These are phyloP conservation scores for Leersia perrieri DNA, from an alignment of 176 grass and related monocot genomes.

Conservation along the genomic window DNA sequence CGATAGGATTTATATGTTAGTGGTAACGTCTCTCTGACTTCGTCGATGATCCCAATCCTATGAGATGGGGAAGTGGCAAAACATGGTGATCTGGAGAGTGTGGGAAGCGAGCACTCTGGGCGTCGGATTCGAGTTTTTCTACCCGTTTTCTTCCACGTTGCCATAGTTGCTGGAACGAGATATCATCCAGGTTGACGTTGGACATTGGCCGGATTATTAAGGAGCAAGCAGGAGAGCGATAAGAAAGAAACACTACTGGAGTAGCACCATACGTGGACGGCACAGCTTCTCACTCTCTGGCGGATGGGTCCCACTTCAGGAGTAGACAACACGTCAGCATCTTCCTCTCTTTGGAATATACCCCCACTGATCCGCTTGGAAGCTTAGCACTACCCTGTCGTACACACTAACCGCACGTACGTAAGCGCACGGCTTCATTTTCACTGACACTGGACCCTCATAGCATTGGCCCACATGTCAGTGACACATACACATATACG, in stretches of 20 bases:
- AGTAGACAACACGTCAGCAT: background rate
- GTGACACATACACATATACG: too few species aligned
- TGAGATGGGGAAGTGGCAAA: background rate
- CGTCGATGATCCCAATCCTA: too few species aligned
- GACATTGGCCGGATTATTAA: background rate
- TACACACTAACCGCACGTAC: too few species aligned
- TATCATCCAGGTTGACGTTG: background rate
- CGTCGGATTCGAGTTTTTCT: too few species aligned
- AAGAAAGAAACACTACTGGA: background rate
- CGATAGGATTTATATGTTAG: too few species aligned
- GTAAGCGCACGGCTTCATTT: background rate
- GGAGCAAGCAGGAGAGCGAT: background rate
- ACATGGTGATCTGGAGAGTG: background rate
- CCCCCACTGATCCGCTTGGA: background rate
- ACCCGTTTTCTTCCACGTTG: too few species aligned
- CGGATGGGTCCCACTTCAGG: background rate
- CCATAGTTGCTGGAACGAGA: too few species aligned
- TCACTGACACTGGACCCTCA: background rate
- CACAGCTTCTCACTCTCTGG: too few species aligned
- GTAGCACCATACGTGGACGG: too few species aligned
- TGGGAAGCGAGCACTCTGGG: too few species aligned
- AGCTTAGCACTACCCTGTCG: background rate
- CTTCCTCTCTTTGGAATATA: background rate
- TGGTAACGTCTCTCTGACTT: too few species aligned
- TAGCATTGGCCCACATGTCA: background rate